These are phyloP conservation scores for Onygena corvina DNA, from an alignment of 2,329 filamentous ascomycete genomes.

Conservation along the genomic window DNA sequence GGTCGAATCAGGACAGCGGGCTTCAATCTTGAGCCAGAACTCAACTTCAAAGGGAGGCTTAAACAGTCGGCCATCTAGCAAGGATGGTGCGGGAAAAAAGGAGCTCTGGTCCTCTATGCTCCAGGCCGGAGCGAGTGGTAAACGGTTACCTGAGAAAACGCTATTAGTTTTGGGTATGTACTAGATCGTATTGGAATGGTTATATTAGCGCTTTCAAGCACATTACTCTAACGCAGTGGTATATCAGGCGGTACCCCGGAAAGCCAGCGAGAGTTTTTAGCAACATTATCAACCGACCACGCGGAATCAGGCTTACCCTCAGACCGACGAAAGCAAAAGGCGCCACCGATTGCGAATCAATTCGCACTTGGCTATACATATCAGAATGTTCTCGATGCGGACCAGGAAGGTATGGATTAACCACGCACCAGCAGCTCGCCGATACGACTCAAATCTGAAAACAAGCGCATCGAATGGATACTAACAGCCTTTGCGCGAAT, in stretches of 20 bases:
- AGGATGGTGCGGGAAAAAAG: slow-evolving; percentile 58
- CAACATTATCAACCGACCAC: slow-evolving; percentile 39
- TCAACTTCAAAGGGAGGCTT: slow-evolving; percentile 23
- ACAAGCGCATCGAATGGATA: background rate
- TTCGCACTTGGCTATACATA: slow-evolving; percentile 92
- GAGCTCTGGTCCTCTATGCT: slow-evolving; percentile 93
- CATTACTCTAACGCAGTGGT: background rate
- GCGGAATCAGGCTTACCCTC: slow-evolving; percentile 31
- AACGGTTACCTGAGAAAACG: slow-evolving; percentile 83
- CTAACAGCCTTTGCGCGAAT: background rate
- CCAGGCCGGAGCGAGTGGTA: slow-evolving; percentile 78
- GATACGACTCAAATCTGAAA: background rate
- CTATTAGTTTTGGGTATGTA: slow-evolving; percentile 65
- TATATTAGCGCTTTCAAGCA: background rate
- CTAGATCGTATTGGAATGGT: background rate
- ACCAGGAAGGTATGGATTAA: slow-evolving; percentile 95
- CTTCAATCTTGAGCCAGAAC: slow-evolving; percentile 29
- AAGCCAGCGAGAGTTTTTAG: slow-evolving; percentile 73
- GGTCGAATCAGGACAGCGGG: slow-evolving; percentile 29
- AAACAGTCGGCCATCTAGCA: slow-evolving; percentile 38
- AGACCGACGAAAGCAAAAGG: slow-evolving; percentile 42
- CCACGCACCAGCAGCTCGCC: background rate
- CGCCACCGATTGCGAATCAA: slow-evolving; percentile 74
- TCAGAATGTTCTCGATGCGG: slow-evolving; percentile 83
- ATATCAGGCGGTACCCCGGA: slow-evolving; percentile 64